Conservation (phyloP, 2,329 filamentous ascomycete species). For the Lecanoromycetidae sp. region DNA sequence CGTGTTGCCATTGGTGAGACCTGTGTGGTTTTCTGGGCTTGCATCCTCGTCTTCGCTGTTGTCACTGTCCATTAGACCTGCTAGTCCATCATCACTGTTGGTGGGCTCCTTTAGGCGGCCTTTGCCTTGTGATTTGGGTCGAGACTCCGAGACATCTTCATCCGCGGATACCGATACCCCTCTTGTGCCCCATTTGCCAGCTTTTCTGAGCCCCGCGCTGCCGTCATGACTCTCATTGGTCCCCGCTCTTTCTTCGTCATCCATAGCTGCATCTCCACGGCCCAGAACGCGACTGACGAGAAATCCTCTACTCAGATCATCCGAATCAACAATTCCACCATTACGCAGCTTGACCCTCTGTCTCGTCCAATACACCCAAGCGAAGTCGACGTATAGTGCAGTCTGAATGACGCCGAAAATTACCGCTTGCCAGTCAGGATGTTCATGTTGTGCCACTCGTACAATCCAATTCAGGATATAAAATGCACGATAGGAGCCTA, state of each 20-base stretch:
- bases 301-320: conserved; percentile 78
- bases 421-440: conserved; percentile 59
- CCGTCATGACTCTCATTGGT: conserved; percentile 24
- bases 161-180: conserved; percentile 50
- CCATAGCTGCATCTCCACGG: conserved; percentile 23
- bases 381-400: conserved; percentile 81
- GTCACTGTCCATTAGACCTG: conserved; percentile 10
- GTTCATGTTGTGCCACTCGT: conserved; percentile 46
- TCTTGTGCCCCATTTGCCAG: conserved; percentile 40
- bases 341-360: conserved; percentile 87
- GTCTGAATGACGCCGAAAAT: conserved; percentile 86
- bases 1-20: not conserved
- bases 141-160: conserved; percentile 30
- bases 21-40: not conserved
- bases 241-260: conserved; percentile 29
- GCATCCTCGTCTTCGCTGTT: conserved; percentile 5
- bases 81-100: not conserved
- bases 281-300: conserved; percentile 68
- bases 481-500: conserved; percentile 76
- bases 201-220: conserved; percentile 2
- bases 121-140: not conserved
- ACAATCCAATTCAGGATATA: conserved; percentile 89
- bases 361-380: conserved; percentile 90
- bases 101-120: not conserved
- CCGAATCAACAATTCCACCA: conserved; percentile 78